These are phyloP conservation scores for Musa schizocarpa DNA, from an alignment of 176 grass and related monocot species.

Conservation along the genomic window DNA sequence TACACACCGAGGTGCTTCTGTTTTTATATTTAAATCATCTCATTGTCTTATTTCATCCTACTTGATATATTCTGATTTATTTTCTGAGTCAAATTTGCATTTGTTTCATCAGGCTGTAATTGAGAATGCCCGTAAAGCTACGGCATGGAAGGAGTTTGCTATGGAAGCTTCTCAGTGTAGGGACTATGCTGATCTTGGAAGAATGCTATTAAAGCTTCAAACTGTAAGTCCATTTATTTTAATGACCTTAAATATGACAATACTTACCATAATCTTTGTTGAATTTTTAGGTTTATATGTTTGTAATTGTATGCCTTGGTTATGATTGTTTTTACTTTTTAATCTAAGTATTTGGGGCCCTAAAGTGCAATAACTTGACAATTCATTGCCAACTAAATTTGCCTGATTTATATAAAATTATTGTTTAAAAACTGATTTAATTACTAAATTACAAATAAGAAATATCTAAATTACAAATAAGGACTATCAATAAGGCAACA, in stretches of 20 bases:
- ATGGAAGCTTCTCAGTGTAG: conserved; percentile 60
- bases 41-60: conserved; percentile 6
- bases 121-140: conserved; percentile 65
- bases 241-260: not conserved
- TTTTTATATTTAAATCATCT: not conserved
- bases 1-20: conserved; percentile 61
- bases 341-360: no score
- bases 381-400: no score
- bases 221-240: conserved; percentile 39
- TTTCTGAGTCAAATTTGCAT: conserved; percentile 16
- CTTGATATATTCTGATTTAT: not conserved
- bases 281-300: not conserved
- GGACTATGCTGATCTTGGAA: conserved; percentile 82
- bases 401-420: no score
- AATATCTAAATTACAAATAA: no score
- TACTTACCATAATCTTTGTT: not conserved
- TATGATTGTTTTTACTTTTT: not conserved
- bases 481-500: no score
- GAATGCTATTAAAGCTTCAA: conserved; percentile 84
- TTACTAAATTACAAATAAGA: no score
- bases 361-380: no score
- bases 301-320: not conserved
- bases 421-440: no score
- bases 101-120: conserved; percentile 53
- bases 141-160: conserved; percentile 77